A percentile compares a stretch with the other conserved stretches of the same genome.
phyloP scores from a whole-genome alignment of 371 early-diverging fungal species.

The Mucor lusitanicus region DNA sequence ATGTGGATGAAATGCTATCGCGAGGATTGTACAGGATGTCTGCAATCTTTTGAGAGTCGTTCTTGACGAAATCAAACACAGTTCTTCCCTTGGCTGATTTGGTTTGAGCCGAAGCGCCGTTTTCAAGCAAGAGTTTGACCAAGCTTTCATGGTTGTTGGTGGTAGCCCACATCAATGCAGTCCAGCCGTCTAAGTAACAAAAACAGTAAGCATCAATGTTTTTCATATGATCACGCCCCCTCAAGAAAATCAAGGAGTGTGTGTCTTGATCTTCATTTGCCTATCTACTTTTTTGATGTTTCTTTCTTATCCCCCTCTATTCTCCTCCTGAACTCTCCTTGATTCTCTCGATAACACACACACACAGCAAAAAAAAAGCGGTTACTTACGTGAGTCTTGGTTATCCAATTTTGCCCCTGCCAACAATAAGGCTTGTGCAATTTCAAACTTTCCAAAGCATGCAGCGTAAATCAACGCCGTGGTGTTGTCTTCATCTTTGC shows the following conservation, averaged over 20 bases:
- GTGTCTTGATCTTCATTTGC: background rate
- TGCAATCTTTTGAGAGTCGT: constrained; percentile 58
- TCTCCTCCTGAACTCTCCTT: background rate
- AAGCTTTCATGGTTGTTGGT: constrained; percentile 80
- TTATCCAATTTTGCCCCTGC: constrained; percentile 78
- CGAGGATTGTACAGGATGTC: constrained; percentile 62
- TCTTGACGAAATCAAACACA: constrained; percentile 74
- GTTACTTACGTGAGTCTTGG: constrained; percentile 61
- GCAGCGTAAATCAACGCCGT: constrained; percentile 87
- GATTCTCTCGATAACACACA: background rate
- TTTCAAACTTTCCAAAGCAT: constrained; percentile 83
- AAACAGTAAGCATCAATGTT: background rate
- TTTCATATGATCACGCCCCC: background rate
- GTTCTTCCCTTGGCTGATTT: constrained; percentile 79
- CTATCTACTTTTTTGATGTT: background rate
- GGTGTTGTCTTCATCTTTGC: constrained; percentile 81
- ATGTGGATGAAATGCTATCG: constrained; percentile 59
- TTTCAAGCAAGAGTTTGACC: constrained; percentile 73
- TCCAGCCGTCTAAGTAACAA: constrained; percentile 80
- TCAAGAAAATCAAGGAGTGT: background rate
- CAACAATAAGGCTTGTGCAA: constrained; percentile 68
- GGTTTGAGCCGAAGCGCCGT: constrained; percentile 75
- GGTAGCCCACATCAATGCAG: constrained; percentile 94
- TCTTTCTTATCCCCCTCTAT: background rate
- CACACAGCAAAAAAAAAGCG: background rate